Percentiles rank a stretch among this genome's conserved stretches.
These are phyloP conservation scores for Thalassiosira mediterranea DNA, from an alignment of 352 stramenopile genomes.

Conservation along the genomic window DNA sequence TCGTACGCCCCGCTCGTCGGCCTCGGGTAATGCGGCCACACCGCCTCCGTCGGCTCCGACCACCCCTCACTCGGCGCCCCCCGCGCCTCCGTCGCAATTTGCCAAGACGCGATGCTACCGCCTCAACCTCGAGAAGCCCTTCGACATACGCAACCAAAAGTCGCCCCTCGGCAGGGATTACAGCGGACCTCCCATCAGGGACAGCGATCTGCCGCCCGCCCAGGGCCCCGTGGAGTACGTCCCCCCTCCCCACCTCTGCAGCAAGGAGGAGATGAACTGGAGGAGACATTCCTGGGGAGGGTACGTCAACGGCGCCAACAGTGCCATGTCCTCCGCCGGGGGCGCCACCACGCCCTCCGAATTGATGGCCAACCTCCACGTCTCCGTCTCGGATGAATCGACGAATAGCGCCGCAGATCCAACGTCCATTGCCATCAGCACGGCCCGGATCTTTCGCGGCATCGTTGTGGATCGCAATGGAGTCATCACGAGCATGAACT, in stretches of 20 bases:
- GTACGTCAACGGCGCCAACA: not conserved
- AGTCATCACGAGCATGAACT: slow-evolving; percentile 73
- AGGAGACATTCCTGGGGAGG: slow-evolving; percentile 35
- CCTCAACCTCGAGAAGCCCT: slow-evolving; percentile 70
- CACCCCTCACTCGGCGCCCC: slow-evolving; percentile 1
- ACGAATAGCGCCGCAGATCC: slow-evolving; percentile 1
- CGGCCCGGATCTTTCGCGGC: slow-evolving; percentile 76
- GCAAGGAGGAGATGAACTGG: slow-evolving; percentile 11
- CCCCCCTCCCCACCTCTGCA: slow-evolving; percentile 33
- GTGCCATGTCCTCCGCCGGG: not conserved
- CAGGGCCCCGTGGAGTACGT: slow-evolving; percentile 40
- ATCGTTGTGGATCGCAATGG: slow-evolving; percentile 74
- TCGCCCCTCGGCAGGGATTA: slow-evolving; percentile 29
- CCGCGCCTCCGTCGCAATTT: slow-evolving; percentile 8
- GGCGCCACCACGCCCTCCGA: not conserved
- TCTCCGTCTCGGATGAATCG: slow-evolving; percentile 28
- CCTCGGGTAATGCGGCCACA: slow-evolving; percentile 3
- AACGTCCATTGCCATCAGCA: slow-evolving; percentile 70
- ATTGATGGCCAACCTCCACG: slow-evolving; percentile 35
- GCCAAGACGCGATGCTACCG: slow-evolving; percentile 69
- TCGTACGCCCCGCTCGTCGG: not conserved
- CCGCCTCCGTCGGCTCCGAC: not conserved
- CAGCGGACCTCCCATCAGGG: slow-evolving; percentile 23
- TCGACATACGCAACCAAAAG: slow-evolving; percentile 18
- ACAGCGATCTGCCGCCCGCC: slow-evolving; percentile 26